These are phyloP conservation scores for Saccharomyces hybrid DNA, from an alignment of 1,139 yeast species.

Conservation along the genomic window DNA sequence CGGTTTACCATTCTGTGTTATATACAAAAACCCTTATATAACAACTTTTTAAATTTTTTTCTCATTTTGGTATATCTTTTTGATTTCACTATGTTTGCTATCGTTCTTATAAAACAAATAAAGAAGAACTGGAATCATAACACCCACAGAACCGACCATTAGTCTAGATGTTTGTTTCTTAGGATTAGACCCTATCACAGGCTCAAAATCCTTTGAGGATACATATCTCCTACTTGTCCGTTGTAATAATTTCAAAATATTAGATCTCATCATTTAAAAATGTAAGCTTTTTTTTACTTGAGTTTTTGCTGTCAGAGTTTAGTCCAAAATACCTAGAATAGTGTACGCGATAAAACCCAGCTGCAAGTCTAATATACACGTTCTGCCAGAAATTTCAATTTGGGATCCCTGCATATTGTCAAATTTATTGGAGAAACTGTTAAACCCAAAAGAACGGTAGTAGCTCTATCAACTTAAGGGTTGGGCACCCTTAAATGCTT, in stretches of 20 bases:
- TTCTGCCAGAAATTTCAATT: neutral
- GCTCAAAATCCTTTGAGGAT: neutral
- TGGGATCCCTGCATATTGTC: neutral
- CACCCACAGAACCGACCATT: conserved; percentile 5
- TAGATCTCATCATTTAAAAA: neutral
- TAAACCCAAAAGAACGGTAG: neutral
- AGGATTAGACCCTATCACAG: neutral
- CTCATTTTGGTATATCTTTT: conserved; percentile 12
- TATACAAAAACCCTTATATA: neutral
- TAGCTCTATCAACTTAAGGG: neutral
- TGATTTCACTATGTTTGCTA: conserved; percentile 9
- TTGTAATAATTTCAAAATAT: neutral
- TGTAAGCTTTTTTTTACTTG: neutral
- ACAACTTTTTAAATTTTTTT: conserved; percentile 9
- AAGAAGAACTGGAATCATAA: conserved; percentile 2
- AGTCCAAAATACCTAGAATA: neutral
- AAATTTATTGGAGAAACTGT: neutral
- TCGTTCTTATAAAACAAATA: conserved; percentile 3
- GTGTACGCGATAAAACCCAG: neutral
- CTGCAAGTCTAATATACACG: neutral
- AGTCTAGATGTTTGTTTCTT: neutral
- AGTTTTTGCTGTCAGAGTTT: neutral
- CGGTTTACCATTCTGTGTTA: neutral
- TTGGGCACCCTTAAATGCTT: neutral
- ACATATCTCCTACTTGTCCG: neutral